Conservation (phyloP, 306 rosid genomes). For the Astragalus membranaceus region DNA sequence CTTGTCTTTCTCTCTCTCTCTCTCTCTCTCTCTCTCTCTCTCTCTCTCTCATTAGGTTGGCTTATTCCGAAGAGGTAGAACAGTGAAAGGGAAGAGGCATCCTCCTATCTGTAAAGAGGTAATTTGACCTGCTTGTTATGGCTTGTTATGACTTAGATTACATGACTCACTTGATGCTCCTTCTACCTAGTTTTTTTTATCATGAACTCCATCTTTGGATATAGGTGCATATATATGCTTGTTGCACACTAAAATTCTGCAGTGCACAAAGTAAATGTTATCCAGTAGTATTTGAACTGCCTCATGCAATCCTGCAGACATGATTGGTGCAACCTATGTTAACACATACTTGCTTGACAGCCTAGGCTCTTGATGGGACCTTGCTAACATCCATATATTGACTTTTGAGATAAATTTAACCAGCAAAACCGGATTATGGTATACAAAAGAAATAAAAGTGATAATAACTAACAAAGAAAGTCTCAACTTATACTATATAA, state of each 20-base stretch:
- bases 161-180: conserved; percentile 9
- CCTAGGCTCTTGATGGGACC: not conserved
- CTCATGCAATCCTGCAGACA: not conserved
- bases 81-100: conserved; percentile 71
- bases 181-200: not conserved
- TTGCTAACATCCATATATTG: not conserved
- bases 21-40: not conserved
- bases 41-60: conserved; percentile 55
- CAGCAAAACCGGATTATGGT: not conserved
- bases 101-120: conserved; percentile 93
- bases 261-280: not conserved
- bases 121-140: conserved; percentile 18
- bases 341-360: not conserved
- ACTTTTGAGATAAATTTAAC: not conserved
- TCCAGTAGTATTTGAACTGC: not conserved
- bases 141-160: not conserved
- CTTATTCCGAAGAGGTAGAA: conserved; percentile 75
- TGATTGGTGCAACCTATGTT: not conserved
- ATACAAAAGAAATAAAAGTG: not conserved
- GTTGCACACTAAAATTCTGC: not conserved
- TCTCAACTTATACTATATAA: not conserved
- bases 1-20: not conserved
- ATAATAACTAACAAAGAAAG: not conserved
- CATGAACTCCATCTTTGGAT: conserved; percentile 1
- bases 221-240: not conserved